A percentile compares a stretch with the other conserved stretches of the same genome.
Conservation (phyloP, 495 filamentous ascomycete species). For the Daldinia caldariorum region DNA sequence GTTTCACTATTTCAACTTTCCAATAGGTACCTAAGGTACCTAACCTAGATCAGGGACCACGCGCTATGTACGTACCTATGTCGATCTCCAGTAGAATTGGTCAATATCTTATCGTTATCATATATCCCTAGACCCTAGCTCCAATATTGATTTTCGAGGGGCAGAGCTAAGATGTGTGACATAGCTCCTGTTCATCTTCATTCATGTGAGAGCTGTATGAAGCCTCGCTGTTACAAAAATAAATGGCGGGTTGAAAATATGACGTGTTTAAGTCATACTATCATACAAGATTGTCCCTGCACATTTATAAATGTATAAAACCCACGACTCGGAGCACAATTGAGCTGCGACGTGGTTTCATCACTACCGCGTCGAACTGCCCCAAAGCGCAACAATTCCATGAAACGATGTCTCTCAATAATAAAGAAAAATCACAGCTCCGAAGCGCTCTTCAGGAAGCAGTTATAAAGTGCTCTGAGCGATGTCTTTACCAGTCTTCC, state of each 20-base stretch:
- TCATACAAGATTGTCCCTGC: neutral
- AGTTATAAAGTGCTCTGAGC: slow-evolving; percentile 87
- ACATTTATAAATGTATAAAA: neutral
- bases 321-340: neutral
- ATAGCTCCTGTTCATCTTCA: slow-evolving; percentile 2
- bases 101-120: slow-evolving; percentile 26
- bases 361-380: slow-evolving; percentile 9
- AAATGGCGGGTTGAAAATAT: neutral
- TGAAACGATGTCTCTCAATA: slow-evolving; percentile 53
- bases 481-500: slow-evolving; percentile 94
- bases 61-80: neutral
- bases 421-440: slow-evolving; percentile 59
- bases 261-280: neutral
- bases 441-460: slow-evolving; percentile 79
- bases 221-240: neutral
- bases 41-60: too few species aligned
- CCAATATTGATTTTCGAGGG: slow-evolving; percentile 37
- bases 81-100: neutral
- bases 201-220: slow-evolving; percentile 4
- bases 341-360: slow-evolving; percentile 11
- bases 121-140: neutral
- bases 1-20: too few species aligned
- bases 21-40: too few species aligned
- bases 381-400: neutral
- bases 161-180: slow-evolving; percentile 3